Conservation (phyloP, 345 rosid species). For the Luvunga scandens region DNA sequence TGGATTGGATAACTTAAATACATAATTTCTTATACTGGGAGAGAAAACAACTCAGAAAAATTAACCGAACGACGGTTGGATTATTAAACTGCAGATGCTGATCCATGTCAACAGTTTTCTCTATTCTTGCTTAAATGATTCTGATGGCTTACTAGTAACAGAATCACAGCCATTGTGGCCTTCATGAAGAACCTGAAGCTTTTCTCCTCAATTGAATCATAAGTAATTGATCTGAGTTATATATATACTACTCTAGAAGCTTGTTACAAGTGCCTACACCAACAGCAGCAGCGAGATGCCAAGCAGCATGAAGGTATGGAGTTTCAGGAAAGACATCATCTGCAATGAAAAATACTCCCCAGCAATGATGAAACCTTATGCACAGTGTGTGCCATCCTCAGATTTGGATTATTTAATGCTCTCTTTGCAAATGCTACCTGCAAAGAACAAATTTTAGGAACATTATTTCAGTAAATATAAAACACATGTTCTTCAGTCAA, state of each 20-base stretch:
- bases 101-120: background rate
- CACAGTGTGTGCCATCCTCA: constrained; percentile 65
- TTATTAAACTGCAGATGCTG: background rate
- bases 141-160: background rate
- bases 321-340: constrained; percentile 75
- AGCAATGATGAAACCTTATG: constrained; percentile 86
- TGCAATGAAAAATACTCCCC: constrained; percentile 83
- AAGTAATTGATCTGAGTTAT: constrained; percentile 1
- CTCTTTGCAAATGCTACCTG: constrained; percentile 87
- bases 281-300: constrained; percentile 98
- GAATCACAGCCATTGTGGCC: background rate
- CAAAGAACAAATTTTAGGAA: background rate
- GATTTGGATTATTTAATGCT: constrained; percentile 73
- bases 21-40: background rate
- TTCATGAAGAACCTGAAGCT: background rate
- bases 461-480: background rate
- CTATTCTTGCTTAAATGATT: background rate
- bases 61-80: background rate
- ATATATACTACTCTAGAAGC: constrained; percentile 63
- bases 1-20: background rate
- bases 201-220: background rate
- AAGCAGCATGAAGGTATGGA: constrained; percentile 89
- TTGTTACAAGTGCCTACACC: constrained; percentile 89
- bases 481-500: background rate
- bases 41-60: background rate